Conservation (phyloP, 176 grass and related monocot species). For the Metroxylon sagu region DNA sequence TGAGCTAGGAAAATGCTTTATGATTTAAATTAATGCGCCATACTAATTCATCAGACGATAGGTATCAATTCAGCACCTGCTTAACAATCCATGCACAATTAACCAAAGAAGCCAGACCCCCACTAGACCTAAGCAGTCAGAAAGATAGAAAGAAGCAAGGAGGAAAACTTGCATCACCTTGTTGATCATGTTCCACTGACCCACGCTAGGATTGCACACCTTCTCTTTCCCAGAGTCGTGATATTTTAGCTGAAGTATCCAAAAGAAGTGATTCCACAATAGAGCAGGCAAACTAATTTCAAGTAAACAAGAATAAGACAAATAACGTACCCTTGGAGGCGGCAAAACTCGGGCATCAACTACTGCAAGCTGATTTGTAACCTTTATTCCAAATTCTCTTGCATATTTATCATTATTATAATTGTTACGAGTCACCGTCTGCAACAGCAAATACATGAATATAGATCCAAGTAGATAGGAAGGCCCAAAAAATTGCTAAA, state of each 20-base stretch:
- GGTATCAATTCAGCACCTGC: no score
- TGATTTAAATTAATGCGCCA: no score
- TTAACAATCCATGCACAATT: no score
- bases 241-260: constrained; percentile 58
- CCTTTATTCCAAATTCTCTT: constrained; percentile 39
- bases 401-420: constrained; percentile 40
- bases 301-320: background rate
- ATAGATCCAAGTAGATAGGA: no score
- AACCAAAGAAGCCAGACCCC: no score
- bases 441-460: background rate
- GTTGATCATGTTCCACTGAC: constrained; percentile 78
- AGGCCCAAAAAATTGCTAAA: no score
- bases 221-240: constrained; percentile 66
- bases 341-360: constrained; percentile 51
- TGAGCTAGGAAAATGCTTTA: no score
- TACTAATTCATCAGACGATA: no score
- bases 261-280: background rate
- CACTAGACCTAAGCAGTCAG: no score
- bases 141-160: no score
- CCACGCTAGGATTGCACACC: constrained; percentile 34
- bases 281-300: background rate
- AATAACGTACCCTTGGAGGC: constrained; percentile 39
- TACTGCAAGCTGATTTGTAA: constrained; percentile 30
- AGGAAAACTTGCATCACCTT: constrained; percentile 43
- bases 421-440: constrained; percentile 39